phyloP scores from a whole-genome alignment of 2,329 filamentous ascomycete genomes.

The Lojkania enalia region DNA sequence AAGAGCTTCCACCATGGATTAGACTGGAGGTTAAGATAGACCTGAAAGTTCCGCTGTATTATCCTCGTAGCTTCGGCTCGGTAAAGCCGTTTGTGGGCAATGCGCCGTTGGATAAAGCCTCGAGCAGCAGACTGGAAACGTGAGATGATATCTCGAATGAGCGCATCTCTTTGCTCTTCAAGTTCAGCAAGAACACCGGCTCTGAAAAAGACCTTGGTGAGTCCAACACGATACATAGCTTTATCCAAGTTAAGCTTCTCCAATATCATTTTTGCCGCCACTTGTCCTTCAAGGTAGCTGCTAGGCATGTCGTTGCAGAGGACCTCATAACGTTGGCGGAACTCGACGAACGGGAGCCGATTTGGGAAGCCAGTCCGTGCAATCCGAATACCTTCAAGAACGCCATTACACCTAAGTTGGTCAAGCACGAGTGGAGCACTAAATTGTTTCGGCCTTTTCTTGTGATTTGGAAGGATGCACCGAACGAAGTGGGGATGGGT shows the following conservation, averaged over 20 bases:
- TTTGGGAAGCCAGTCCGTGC: constrained; percentile 97
- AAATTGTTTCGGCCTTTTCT: constrained; percentile 93
- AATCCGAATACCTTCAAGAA: constrained; percentile 97
- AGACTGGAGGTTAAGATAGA: constrained; percentile 84
- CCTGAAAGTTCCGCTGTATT: constrained; percentile 90
- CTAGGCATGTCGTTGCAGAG: constrained; percentile 84
- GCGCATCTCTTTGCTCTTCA: constrained; percentile 89
- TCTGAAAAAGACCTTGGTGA: constrained; percentile 98
- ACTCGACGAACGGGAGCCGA: constrained; percentile 86
- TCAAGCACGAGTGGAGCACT: constrained; percentile 91
- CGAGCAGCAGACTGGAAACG: constrained; percentile 90
- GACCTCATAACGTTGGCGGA: constrained; percentile 93
- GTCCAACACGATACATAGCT: constrained; percentile 85
- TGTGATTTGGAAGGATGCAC: constrained; percentile 97
- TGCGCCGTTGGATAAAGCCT: constrained; percentile 84
- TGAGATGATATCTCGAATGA: constrained; percentile 93
- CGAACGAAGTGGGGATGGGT: constrained; percentile 98
- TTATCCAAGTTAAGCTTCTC: constrained; percentile 85
- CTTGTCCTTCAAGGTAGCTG: constrained; percentile 88
- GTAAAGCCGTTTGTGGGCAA: constrained; percentile 91
- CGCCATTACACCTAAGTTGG: constrained; percentile 97
- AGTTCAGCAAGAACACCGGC: constrained; percentile 94
- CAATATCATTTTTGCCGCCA: constrained; percentile 81
- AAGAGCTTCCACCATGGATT: constrained; percentile 98
- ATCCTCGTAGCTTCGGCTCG: constrained; percentile 92